Evolutionary conservation across 768 basidiomycete genomes (phyloP), one percentile per base, ranked within the genome.

Genomic region (Kwoniella sp.): DNA sequence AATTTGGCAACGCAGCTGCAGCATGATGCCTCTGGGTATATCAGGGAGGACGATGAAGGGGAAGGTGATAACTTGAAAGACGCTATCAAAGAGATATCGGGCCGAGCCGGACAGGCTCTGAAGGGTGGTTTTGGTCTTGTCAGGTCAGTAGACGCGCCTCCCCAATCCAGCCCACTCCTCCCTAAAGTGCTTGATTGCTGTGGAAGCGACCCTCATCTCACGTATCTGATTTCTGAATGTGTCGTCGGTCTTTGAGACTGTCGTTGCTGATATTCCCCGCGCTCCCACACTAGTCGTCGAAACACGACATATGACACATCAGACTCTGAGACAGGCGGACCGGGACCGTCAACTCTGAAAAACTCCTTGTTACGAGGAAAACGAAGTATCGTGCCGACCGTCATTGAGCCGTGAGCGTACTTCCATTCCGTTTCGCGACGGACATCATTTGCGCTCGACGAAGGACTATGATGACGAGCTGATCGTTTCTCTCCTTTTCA

Each of bases 241-340:
- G 9, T 41, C 38, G 38, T 9, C 11, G 11, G 38, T 52, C 23
- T 20, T 22, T 9, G 23, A 52, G 50, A 9, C 22, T 52, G 12
- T 54, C 29, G 25, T 26, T 31, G 31, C 54, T 56, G 34, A 59
- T 26, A 5, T 52, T 57, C 63, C 9, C 22, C 15, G 11, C 30
- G n/a, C 25, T 23, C 30, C 9, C 4, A 30, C 25, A 12, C 4
- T 51, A 74, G 73, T 23, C 73, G 73, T 7, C 38, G 59, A 52
- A 57, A 54, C 7, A 69, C 69, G 5, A 41, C 51, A 4, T 75
- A 75, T 50, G 74, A 76, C 34, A 76, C 74, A 22, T 72, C 70
- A 1, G 74, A 76, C 58, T 76, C 74, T 5, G 74, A 76, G 31
- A 65, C 66, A 5, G 72, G 69, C 9, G 72, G 72, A 31, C 63